A percentile compares a stretch with the other conserved stretches of the same genome.
phyloP scores from a whole-genome alignment of 352 stramenopile genomes.

The Paralagenidium karlingii region DNA sequence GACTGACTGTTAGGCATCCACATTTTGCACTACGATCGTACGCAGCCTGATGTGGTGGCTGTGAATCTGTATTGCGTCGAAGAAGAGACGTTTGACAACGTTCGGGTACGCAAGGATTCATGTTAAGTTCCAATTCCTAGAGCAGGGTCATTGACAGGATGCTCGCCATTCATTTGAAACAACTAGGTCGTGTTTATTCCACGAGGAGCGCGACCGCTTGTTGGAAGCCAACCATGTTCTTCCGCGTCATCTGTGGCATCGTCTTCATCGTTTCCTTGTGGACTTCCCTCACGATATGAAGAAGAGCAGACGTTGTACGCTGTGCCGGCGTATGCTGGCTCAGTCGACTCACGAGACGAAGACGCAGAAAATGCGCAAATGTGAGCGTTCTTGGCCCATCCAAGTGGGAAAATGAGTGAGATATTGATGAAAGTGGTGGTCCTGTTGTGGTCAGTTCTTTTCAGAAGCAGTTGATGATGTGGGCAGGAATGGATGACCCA shows the following conservation, averaged over 20 bases:
- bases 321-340: too few relatives aligned
- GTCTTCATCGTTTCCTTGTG: too few relatives aligned
- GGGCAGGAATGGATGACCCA: constrained; percentile 11
- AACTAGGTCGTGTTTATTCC: constrained; percentile 70
- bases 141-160: neutral
- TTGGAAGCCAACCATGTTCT: constrained; percentile 34
- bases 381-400: neutral
- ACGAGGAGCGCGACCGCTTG: constrained; percentile 48
- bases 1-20: constrained; percentile 35
- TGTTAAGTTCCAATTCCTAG: constrained; percentile 7
- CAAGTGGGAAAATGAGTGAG: too few relatives aligned
- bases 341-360: too few relatives aligned
- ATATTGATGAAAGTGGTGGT: too few relatives aligned
- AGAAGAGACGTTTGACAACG: constrained; percentile 67
- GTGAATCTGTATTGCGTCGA: constrained; percentile 78
- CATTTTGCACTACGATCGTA: constrained; percentile 77
- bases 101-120: constrained; percentile 41
- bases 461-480: constrained; percentile 73
- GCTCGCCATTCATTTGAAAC: neutral
- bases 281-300: too few relatives aligned
- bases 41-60: constrained; percentile 45
- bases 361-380: constrained; percentile 1
- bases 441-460: constrained; percentile 19
- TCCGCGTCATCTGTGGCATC: too few relatives aligned
- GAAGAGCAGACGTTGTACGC: too few relatives aligned